Percentiles rank a stretch among this genome's conserved stretches.
Evolutionary conservation across 805 yeast species (phyloP).

Genomic region (Zygosaccharomyces kombuchaensis): DNA sequence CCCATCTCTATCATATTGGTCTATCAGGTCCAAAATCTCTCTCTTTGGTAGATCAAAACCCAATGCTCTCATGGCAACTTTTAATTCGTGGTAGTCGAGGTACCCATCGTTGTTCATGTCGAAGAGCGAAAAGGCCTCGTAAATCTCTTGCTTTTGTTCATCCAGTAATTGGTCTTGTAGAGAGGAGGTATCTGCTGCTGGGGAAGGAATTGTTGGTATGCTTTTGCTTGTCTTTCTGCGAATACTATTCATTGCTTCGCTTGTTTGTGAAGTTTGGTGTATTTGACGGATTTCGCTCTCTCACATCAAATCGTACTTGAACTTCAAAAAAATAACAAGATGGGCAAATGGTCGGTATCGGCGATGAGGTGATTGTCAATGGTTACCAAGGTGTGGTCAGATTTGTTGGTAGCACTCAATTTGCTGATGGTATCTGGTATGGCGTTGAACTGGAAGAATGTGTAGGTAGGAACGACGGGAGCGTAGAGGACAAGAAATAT

Average conservation of each 20-base stretch:
- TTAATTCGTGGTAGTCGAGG: conserved; percentile 87
- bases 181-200: conserved; percentile 15
- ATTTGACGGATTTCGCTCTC: not conserved
- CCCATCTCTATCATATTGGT: conserved; percentile 76
- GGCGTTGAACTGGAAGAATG: conserved; percentile 78
- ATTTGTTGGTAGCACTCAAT: conserved; percentile 50
- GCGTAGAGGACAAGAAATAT: conserved; percentile 53
- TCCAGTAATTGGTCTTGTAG: conserved; percentile 58
- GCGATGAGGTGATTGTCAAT: conserved; percentile 36
- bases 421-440: conserved; percentile 68
- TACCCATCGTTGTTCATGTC: conserved; percentile 90
- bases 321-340: not conserved
- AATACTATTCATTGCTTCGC: conserved; percentile 10
- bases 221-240: conserved; percentile 14
- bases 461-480: conserved; percentile 77
- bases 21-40: conserved; percentile 70
- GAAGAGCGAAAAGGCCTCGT: conserved; percentile 87
- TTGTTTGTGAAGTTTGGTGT: conserved; percentile 2
- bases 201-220: conserved; percentile 12
- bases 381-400: conserved; percentile 44
- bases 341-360: conserved; percentile 14
- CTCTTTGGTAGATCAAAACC: conserved; percentile 81
- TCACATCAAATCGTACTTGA: not conserved
- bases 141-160: conserved; percentile 85
- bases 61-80: conserved; percentile 89